Evolutionary conservation across 2,329 filamentous ascomycete genomes (phyloP), one percentile per base, ranked within the genome.

Genomic region (Pestalotiopsis sp.): DNA sequence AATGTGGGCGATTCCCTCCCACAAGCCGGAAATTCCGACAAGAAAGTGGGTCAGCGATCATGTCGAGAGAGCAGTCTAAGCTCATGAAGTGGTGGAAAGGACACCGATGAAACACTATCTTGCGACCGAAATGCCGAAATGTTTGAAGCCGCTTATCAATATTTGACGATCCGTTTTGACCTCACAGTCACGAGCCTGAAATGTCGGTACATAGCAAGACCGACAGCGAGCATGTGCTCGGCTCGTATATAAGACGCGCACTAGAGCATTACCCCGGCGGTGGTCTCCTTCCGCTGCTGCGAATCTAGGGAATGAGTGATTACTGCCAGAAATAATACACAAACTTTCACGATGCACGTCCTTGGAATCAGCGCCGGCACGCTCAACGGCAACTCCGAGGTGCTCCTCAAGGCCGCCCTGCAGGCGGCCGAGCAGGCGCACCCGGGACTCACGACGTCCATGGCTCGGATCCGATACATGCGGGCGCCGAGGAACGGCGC

Each of bases 321-420:
- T 59, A 11, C 14, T 31, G 57, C 27, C 13, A 25, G 20, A 59
- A 17, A 52, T 52, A 52, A 20, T 4, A 52, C 45, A 4, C 20
- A 52, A 3, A 52, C 14, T 4, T 52, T n/a, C 57, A 31, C 13
- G 23, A 59, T 59, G 57, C 57, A 59, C 27, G 14, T 59, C 20
- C 20, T 59, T n/a, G 57, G 57, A 31, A 59, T 59, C 57, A 59
- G 57, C 57, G 57, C 57, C 11, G 57, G 57, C 13, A 59, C 57
- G 23, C 57, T 59, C 17, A 59, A 59, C 27, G 57, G 57, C 57
- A 59, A 59, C 20, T 59, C 57, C 17, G 57, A 59, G 14, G 57
- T 59, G 14, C 57, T 59, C n/a, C 57, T 59, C 57, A 59, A 59
- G 12, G 57, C 57, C 11, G 57, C 57, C 5, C 27, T 59, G 20